Base-by-base conservation (phyloP, 2,329 filamentous ascomycete genomes). In the Rhynchosporium secalis region DNA sequence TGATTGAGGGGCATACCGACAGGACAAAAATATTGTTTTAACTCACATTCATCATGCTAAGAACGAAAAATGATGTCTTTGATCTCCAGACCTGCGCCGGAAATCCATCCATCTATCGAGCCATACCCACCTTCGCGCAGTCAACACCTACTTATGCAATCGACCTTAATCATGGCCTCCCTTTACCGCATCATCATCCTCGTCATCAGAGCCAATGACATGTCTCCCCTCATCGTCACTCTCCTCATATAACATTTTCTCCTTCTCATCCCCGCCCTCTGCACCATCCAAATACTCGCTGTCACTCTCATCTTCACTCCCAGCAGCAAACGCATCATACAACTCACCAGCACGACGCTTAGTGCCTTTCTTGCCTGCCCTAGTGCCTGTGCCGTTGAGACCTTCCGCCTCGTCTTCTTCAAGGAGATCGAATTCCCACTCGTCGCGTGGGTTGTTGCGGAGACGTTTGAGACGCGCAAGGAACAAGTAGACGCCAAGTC, bases 301-400 rank as follows among this genome's bases (percentile, higher is more conserved):
- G 10, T 78, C 75, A 56, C 72, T 72, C 48, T 91, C 89, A 62
- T 95, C 93, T 62, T 94, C 94, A 64, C 84, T 86, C 58, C 92
- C 94, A 15, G 91, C 93, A 0, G 95, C 95, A 81, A 99, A 99
- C 4, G 95, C 95, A 79, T 99, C 95, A 75, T 99, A 99, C 49
- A 99, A 79, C 78, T 98, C 94, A 33, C 94, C 92, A 2, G 92
- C 95, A 26, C 91, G 80, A 67, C 80, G 74, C 75, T 76, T 82
- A 69, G 74, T 76, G 40, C 74, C 75, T 57, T 82, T 81, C 67
- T 83, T 81, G 20, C 78, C 70, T 68, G 78, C 79, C 68, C 76
- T 66, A 12, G 72, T 77, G 68, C 73, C 77, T 68, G 71, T 70
- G 7, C 76, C 73, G 58, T 78, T 79, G 3, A 86, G 74, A 33